Conservation (phyloP, 164 flowering plant species). For the Umbilicus rupestris region DNA sequence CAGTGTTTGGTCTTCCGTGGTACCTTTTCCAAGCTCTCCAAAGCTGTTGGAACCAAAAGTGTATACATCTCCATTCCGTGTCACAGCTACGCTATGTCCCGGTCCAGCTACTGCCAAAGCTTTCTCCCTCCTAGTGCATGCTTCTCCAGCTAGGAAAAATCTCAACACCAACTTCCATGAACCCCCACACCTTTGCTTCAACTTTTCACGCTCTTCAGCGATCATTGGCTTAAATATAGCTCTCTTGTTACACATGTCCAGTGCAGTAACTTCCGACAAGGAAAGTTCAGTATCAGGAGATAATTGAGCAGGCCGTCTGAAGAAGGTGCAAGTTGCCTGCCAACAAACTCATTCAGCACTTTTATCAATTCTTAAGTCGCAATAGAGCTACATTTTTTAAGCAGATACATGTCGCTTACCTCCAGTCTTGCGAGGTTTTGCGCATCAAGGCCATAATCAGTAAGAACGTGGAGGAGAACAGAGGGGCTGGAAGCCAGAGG, state of each 20-base stretch:
- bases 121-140: slow-evolving; percentile 73
- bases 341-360: slow-evolving; percentile 54
- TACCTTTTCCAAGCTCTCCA: slow-evolving; percentile 95
- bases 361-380: slow-evolving; percentile 45
- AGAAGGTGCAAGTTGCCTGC: slow-evolving; percentile 94
- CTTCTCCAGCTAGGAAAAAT: slow-evolving; percentile 85
- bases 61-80: slow-evolving; percentile 63
- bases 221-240: slow-evolving; percentile 87
- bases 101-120: slow-evolving; percentile 95
- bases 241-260: slow-evolving; percentile 82
- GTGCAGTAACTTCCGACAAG: slow-evolving; percentile 84
- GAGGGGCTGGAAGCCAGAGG: slow-evolving; percentile 89
- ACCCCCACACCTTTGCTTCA: slow-evolving; percentile 79
- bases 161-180: slow-evolving; percentile 92
- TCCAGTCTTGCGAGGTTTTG: slow-evolving; percentile 92
- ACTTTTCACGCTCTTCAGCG: slow-evolving; percentile 32
- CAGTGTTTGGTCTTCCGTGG: slow-evolving; percentile 62
- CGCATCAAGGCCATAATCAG: slow-evolving; percentile 77
- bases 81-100: slow-evolving; percentile 90
- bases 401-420: slow-evolving; percentile 58
- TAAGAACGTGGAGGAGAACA: slow-evolving; percentile 90
- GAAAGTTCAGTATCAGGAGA: slow-evolving; percentile 75
- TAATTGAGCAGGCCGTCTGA: slow-evolving; percentile 83
- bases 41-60: slow-evolving; percentile 88
- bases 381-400: slow-evolving; percentile 5